Percentiles rank a stretch among this genome's conserved stretches.
phyloP scores from a whole-genome alignment of 345 rosid species.

The Theobroma cacao region DNA sequence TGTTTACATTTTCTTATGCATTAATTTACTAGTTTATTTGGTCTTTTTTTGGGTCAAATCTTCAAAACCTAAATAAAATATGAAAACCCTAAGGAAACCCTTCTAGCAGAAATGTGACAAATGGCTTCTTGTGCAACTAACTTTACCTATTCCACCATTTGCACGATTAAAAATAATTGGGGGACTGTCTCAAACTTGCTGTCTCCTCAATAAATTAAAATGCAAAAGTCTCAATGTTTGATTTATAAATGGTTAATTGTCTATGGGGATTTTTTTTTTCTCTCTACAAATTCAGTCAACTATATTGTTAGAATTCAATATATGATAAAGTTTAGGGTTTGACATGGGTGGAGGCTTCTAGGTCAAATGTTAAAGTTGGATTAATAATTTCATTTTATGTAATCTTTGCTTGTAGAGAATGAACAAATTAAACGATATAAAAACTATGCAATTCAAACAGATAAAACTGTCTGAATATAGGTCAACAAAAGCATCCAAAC shows the following conservation, averaged over 20 bases:
- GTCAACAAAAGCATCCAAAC: slow-evolving; percentile 24
- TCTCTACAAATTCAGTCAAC: background rate
- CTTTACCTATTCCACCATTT: slow-evolving; percentile 12
- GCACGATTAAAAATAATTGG: background rate
- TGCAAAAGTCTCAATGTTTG: background rate
- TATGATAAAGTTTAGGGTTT: slow-evolving; percentile 11
- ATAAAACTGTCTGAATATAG: slow-evolving; percentile 10
- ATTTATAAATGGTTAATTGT: background rate
- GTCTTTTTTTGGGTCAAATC: background rate
- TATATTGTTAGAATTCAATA: background rate
- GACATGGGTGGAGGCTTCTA: slow-evolving; percentile 4
- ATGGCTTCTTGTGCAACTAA: slow-evolving; percentile 24
- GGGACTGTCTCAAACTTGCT: slow-evolving; percentile 14
- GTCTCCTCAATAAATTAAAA: slow-evolving; percentile 19
- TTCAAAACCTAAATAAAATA: background rate
- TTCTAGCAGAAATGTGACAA: slow-evolving; percentile 18
- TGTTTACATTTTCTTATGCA: background rate
- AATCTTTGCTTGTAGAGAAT: background rate
- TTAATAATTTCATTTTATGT: background rate
- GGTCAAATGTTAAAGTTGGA: background rate
- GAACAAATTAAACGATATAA: background rate
- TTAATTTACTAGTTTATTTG: background rate
- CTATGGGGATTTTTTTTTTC: background rate
- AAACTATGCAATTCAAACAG: background rate
- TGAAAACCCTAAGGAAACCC: background rate